These are phyloP conservation scores for Chloris gayana DNA, from an alignment of 176 grass and related monocot genomes.

Conservation along the genomic window DNA sequence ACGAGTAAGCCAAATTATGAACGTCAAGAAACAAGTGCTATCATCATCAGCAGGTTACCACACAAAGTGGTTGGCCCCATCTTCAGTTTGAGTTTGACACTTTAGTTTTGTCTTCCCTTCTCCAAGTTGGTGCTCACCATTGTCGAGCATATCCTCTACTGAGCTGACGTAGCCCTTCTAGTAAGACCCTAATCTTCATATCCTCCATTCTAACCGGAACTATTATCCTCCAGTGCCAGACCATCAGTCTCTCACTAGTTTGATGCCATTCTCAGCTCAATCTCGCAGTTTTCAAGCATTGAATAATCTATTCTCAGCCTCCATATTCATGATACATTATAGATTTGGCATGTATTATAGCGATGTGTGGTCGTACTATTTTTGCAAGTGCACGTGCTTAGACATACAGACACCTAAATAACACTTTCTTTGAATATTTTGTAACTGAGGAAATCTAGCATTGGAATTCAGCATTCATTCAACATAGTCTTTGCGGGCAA, in stretches of 20 bases:
- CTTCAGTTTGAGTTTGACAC: background rate
- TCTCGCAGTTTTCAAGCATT: background rate
- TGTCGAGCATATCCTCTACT: background rate
- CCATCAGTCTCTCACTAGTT: background rate
- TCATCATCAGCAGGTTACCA: constrained; percentile 9
- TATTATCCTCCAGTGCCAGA: background rate
- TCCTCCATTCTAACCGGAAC: background rate
- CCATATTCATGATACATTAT: background rate
- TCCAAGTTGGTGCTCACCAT: background rate
- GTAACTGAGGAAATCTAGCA: background rate
- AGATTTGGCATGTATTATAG: constrained; percentile 5
- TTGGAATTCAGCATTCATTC: background rate
- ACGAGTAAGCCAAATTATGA: constrained; percentile 9
- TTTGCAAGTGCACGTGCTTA: background rate
- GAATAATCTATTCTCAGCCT: background rate
- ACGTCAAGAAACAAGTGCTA: constrained; percentile 4
- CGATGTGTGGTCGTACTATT: background rate
- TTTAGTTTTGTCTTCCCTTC: background rate
- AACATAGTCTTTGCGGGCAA: too few relatives aligned
- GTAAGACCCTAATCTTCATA: background rate
- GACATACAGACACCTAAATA: constrained; percentile 2
- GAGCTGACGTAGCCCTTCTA: background rate
- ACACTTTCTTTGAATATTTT: background rate
- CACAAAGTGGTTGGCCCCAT: background rate
- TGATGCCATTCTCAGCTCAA: background rate